These are phyloP conservation scores for Suillus spraguei DNA, from an alignment of 768 basidiomycete genomes.

Conservation along the genomic window DNA sequence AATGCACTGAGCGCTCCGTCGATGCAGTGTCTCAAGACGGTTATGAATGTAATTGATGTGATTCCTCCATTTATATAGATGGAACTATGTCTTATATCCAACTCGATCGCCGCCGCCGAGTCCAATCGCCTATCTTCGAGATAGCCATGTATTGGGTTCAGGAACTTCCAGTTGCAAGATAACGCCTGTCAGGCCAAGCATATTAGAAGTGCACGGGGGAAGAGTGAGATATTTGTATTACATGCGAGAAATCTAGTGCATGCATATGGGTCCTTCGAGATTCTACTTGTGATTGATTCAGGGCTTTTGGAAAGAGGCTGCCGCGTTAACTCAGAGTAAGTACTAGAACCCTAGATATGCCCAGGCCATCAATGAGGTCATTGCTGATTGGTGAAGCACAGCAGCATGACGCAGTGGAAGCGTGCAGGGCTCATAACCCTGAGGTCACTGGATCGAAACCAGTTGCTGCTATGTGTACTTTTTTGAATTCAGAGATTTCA, in stretches of 20 bases:
- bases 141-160: neutral
- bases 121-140: neutral
- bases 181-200: neutral
- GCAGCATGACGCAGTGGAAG: conserved; percentile 34
- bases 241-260: neutral
- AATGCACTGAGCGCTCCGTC: neutral
- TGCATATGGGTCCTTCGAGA: neutral
- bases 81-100: neutral
- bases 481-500: neutral
- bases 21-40: neutral
- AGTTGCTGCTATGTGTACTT: conserved; percentile 27
- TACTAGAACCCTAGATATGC: neutral
- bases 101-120: neutral
- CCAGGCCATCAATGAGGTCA: neutral
- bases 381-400: neutral
- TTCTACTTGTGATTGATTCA: neutral
- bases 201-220: neutral
- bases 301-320: neutral
- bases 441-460: conserved; percentile 36
- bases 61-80: neutral
- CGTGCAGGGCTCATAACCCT: conserved; percentile 32
- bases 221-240: neutral
- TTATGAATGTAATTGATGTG: neutral
- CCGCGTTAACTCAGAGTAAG: neutral
- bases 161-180: neutral